Evolutionary conservation across 208 protist species (phyloP).

Genomic region (Trypanosoma conorhini): DNA sequence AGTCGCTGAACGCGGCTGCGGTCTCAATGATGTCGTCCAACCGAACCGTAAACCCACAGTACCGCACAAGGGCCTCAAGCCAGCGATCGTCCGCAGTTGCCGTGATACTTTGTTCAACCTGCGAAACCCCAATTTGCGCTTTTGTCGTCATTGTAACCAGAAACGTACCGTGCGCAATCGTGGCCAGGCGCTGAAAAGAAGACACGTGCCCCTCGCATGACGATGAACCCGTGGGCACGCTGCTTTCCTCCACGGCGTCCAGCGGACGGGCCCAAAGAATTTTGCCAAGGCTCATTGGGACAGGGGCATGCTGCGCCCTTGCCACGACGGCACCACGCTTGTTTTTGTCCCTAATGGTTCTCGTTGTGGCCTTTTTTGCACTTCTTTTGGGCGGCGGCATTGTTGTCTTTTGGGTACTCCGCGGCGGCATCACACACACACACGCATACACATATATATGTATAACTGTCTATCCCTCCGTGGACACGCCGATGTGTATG

Average conservation of each 20-base stretch:
- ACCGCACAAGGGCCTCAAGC: conserved; percentile 58
- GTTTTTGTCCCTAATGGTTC: background rate
- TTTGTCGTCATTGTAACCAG: conserved; percentile 70
- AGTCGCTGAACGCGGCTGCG: conserved; percentile 51
- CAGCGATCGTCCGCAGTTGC: conserved; percentile 44
- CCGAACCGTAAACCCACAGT: conserved; percentile 52
- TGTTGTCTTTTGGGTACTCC: background rate
- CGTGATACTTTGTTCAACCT: background rate
- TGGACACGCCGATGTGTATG: background rate
- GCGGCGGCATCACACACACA: conserved; percentile 8
- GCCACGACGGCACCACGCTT: background rate
- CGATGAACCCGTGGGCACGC: background rate
- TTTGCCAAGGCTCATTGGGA: background rate
- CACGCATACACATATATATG: too few relatives aligned
- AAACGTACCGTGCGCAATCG: conserved; percentile 60
- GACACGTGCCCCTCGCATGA: background rate
- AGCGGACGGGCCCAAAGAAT: conserved; percentile 2
- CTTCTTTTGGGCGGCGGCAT: background rate
- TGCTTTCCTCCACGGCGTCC: background rate
- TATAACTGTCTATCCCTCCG: background rate
- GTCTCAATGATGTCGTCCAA: conserved; percentile 68
- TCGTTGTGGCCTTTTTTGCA: conserved; percentile 1
- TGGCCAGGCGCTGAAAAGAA: conserved; percentile 38
- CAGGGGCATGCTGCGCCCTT: background rate
- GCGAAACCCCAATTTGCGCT: conserved; percentile 56